Percentiles rank a stretch among this genome's conserved stretches.
phyloP scores from a whole-genome alignment of 2,329 filamentous ascomycete genomes.

The Chaetomium strumarium region DNA sequence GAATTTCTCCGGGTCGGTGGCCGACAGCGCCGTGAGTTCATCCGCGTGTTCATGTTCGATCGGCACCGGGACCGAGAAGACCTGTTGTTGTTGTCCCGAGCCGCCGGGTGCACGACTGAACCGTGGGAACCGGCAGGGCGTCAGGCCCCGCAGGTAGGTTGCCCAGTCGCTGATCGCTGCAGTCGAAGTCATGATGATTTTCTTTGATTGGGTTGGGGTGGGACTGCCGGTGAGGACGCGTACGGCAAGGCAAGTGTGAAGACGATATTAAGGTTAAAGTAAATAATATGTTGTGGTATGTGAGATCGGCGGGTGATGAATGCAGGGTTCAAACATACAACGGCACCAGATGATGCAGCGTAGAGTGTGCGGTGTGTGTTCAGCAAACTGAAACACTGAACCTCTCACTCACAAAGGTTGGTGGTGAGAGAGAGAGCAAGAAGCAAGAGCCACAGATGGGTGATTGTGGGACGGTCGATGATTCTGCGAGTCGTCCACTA shows the following conservation, averaged over 20 bases:
- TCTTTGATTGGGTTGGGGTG: neutral
- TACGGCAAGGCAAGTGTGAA: neutral
- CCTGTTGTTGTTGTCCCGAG: constrained; percentile 2
- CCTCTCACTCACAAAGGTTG: too few species aligned
- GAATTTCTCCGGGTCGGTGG: constrained; percentile 10
- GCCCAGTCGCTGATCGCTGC: constrained; percentile 1
- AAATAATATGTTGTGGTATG: too few species aligned
- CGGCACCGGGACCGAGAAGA: constrained; percentile 14
- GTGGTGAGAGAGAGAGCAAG: too few species aligned
- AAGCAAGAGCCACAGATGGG: too few species aligned
- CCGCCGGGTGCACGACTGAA: constrained; percentile 5
- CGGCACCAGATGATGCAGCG: too few species aligned
- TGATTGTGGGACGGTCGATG: too few species aligned
- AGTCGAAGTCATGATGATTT: neutral
- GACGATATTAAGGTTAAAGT: too few species aligned
- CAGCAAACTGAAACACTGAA: too few species aligned
- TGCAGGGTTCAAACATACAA: too few species aligned
- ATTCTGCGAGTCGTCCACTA: too few species aligned
- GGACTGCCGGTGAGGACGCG: neutral
- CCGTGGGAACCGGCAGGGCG: constrained; percentile 12
- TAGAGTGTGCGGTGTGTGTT: too few species aligned
- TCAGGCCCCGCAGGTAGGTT: constrained; percentile 1
- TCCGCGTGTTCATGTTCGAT: constrained; percentile 13
- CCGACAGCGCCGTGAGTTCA: constrained; percentile 10
- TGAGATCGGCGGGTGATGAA: too few species aligned